Percentiles rank a stretch among this genome's conserved stretches.
phyloP scores from a whole-genome alignment of 129 eudicot species.

The Flaveria brownii region DNA sequence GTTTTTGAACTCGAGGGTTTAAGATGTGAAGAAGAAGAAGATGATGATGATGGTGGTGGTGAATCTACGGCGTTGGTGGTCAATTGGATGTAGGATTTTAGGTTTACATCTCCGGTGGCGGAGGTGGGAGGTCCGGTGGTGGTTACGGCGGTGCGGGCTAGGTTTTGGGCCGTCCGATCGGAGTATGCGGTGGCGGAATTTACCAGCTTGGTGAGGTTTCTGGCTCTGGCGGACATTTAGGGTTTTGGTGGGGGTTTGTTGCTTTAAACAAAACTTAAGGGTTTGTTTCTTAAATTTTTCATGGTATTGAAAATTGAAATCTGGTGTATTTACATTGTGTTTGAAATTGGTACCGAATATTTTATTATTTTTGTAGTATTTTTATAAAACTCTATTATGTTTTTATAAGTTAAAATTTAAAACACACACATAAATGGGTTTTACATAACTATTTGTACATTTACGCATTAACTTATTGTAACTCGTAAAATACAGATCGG shows the following conservation, averaged over 20 bases:
- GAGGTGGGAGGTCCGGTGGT: slow-evolving; percentile 23
- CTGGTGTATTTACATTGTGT: background rate
- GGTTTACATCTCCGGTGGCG: slow-evolving; percentile 28
- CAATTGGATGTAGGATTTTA: slow-evolving; percentile 27
- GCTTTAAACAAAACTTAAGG: slow-evolving; percentile 2
- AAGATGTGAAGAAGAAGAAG: slow-evolving; percentile 15
- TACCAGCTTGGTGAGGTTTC: slow-evolving; percentile 31
- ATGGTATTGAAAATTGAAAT: background rate
- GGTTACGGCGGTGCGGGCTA: slow-evolving; percentile 35
- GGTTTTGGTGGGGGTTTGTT: slow-evolving; percentile 3
- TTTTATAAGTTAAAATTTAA: no score
- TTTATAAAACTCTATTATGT: no score
- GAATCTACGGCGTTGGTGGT: slow-evolving; percentile 19
- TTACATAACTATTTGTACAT: no score
- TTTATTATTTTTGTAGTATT: no score
- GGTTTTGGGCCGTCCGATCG: slow-evolving; percentile 42
- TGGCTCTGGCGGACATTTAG: slow-evolving; percentile 35
- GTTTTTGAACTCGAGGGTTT: slow-evolving; percentile 13
- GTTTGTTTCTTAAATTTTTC: background rate
- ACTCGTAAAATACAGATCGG: no score
- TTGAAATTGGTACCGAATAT: no score
- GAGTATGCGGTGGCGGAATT: slow-evolving; percentile 39
- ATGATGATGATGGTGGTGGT: no score
- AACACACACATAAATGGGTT: no score
- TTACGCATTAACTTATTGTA: no score